A percentile compares a stretch with the other conserved stretches of the same genome.
Evolutionary conservation across 2,329 filamentous ascomycete genomes (phyloP).

Genomic region (Aspergillus costaricaensis): DNA sequence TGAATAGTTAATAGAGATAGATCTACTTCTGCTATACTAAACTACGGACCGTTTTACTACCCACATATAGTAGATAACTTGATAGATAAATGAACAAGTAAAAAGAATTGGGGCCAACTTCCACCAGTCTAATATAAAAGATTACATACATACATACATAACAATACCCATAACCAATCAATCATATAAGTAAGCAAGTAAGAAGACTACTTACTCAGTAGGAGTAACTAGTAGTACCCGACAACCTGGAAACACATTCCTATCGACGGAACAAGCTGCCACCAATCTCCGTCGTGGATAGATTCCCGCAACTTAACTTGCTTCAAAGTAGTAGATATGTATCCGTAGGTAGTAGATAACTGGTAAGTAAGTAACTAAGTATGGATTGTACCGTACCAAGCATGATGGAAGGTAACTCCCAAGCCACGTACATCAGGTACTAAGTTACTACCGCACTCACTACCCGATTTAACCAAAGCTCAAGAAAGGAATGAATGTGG

Average conservation of each 20-base stretch:
- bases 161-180: no score
- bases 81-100: background rate
- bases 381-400: background rate
- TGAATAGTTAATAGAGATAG: no score
- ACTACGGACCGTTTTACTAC: background rate
- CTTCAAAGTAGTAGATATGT: background rate
- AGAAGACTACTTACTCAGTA: no score
- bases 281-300: background rate
- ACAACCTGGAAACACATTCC: background rate
- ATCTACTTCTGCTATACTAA: no score
- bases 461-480: background rate
- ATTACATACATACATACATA: no score
- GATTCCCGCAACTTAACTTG: no score
- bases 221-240: no score
- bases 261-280: constrained; percentile 6
- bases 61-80: background rate
- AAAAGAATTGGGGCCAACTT: no score
- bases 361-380: no score
- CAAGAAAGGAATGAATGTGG: background rate
- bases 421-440: background rate
- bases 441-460: background rate
- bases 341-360: background rate
- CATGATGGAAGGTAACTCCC: background rate
- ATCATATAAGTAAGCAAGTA: no score
- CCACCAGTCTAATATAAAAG: no score